Base-by-base conservation (phyloP, 164 flowering plant genomes). In the Umbilicus rupestris region DNA sequence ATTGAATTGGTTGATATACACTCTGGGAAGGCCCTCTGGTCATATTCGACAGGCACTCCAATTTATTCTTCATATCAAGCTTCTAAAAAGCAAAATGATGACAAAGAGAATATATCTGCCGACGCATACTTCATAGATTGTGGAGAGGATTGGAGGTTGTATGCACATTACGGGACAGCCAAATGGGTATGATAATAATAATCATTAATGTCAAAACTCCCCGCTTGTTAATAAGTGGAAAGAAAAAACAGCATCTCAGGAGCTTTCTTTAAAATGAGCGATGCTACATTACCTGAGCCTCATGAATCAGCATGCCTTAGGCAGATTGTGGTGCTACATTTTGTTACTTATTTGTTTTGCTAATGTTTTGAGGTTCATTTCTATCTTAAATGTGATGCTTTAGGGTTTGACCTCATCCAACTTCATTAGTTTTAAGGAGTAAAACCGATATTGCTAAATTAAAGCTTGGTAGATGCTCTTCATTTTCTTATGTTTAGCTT, bases 81-180 rank as follows among this genome's bases (percentile, higher is more conserved):
- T 63, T 46, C 65, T 11, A 39, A n/a, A 37, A 37, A 26, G 28
- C 24, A 7, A 35, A 39, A 39, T 41, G 41, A 1, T 37, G 65
- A 63, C 16, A 41, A 35, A 15, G 65, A 63, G 35, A 63, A 63
- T 33, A 15, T 24, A 39, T 14, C 45, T 20, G 46, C 65, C 39
- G 65, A 63, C 2, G 24, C 42, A 3, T 41, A 63, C 28, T 63
- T 35, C 26, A 33, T 63, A 63, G 65, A 63, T 35, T 63, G 65
- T 63, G 65, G 65, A 41, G 65, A 63, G 65, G 45, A 63, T 63
- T 63, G 65, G 65, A 41, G 45, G 29, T 31, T 63, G 65, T 41
- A 35, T 33, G 45, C 45, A 35, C 65, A 63, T 17, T 41, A 63
- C 26, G 45, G 45, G 24, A 35, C 45, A 1, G 65, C 29, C 26